Evolutionary conservation across 148 eudicot genomes (phyloP), one percentile per base, ranked within the genome.

Genomic region (Persicaria tinctoria): DNA sequence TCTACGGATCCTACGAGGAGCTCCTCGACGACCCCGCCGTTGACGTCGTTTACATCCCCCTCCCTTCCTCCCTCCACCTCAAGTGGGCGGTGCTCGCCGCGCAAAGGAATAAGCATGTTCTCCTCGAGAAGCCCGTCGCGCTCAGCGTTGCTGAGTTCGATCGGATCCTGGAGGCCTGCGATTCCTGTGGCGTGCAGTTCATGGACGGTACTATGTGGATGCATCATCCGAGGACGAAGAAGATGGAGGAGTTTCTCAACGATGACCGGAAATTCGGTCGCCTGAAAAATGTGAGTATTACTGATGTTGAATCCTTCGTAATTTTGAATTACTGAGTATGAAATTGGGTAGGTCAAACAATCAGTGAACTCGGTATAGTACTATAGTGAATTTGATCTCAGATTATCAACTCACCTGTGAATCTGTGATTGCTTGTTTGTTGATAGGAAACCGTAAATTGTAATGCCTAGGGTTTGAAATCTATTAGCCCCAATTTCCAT

Each of bases 201-300:
- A 91, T 86, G 93, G 92, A 91, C 77, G 87, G 84, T 44, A 85
- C 92, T 41, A 88, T 88, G 91, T 86, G 89, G 91, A 79, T 84
- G 87, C 91, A 87, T 72, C 87, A 87, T 74, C 87, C 81, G 7
- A 73, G 90, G 72, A 84, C 87, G 17, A 5, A 5, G 1, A n/a
- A 60, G 71, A 88, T 84, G 86, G 64, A 59, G 23, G 81, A 71
- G 46, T 82, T 86, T 62, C 57, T 88, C 38, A 64, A 38, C 6
- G 89, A 88, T 81, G 0, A 73, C 8, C 78, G 41, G 17, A 71
- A 72, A n/a, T 88, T 88, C 51, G 89, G 91, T 11, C 76, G 79
- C 27, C 86, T 88, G 10, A 86, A 84, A 46, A n/a, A 51, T 47
- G 87, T 85, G 68, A 82, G 87, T 85, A 8, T 13, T 8, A 6